Conservation (phyloP, 2,329 filamentous ascomycete genomes). For the Byssoonygena ceratinophila region DNA sequence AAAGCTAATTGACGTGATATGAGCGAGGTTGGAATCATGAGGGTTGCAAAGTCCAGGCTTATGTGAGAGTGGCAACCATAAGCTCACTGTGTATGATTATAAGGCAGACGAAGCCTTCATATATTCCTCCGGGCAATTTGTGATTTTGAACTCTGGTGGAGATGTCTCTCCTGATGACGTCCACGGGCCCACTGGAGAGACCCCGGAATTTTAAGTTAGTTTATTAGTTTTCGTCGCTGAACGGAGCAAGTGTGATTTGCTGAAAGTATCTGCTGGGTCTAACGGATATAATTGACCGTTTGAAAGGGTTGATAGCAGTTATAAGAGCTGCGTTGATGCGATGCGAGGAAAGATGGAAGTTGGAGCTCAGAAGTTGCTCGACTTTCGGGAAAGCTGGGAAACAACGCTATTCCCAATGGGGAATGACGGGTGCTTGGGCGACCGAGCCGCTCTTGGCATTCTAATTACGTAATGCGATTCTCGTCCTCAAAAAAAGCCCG, state of each 20-base stretch:
- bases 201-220: too few species aligned
- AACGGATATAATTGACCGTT: too few species aligned
- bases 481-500: too few species aligned
- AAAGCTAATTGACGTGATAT: not conserved
- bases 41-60: not conserved
- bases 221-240: not conserved
- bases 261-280: too few species aligned
- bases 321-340: not conserved
- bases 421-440: too few species aligned
- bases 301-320: too few species aligned
- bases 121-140: not conserved
- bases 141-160: not conserved
- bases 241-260: not conserved
- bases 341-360: not conserved
- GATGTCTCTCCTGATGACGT: slow-evolving; percentile 1
- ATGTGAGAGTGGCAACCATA: slow-evolving; percentile 4
- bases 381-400: not conserved
- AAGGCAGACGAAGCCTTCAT: not conserved
- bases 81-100: slow-evolving; percentile 1
- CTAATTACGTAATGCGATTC: not conserved
- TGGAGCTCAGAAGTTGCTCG: not conserved
- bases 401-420: not conserved
- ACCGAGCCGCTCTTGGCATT: too few species aligned
- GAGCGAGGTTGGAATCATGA: not conserved
- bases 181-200: not conserved